Conservation (phyloP, 2,329 filamentous ascomycete species). For the Scedosporium dehoogii region DNA sequence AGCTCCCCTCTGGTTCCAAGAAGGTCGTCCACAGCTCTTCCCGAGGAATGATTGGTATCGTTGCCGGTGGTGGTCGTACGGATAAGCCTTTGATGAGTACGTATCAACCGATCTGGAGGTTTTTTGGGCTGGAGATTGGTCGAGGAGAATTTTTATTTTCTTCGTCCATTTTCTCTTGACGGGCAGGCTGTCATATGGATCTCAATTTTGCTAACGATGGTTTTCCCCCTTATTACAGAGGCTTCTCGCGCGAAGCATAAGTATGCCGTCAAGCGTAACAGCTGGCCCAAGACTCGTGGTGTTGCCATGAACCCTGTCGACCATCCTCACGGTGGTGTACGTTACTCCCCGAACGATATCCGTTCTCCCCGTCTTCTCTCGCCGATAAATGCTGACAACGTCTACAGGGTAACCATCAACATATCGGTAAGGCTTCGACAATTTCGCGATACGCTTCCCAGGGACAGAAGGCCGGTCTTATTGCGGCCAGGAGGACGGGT, state of each 20-base stretch:
- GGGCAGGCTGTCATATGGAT: neutral
- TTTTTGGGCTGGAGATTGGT: neutral
- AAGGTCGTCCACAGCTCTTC: slow-evolving; percentile 90
- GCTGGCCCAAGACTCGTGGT: slow-evolving; percentile 99
- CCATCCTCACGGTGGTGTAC: slow-evolving; percentile 89
- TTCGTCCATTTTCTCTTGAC: neutral
- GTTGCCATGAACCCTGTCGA: slow-evolving; percentile 99
- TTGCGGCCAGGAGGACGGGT: slow-evolving; percentile 99
- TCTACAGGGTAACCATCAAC: slow-evolving; percentile 92
- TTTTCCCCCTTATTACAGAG: slow-evolving; percentile 46
- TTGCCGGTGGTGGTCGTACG: slow-evolving; percentile 97
- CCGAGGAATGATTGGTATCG: slow-evolving; percentile 98
- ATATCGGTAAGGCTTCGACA: slow-evolving; percentile 99
- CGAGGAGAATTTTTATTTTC: neutral
- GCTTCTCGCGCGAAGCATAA: slow-evolving; percentile 99
- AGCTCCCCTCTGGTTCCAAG: slow-evolving; percentile 98
- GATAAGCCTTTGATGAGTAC: slow-evolving; percentile 97
- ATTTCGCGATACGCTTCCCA: slow-evolving; percentile 96
- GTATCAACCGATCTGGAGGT: slow-evolving; percentile 22
- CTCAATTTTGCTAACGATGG: slow-evolving; percentile 26
- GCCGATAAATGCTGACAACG: slow-evolving; percentile 28
- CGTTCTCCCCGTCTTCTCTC: neutral
- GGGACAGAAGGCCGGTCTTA: slow-evolving; percentile 99
- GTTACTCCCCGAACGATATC: slow-evolving; percentile 20
- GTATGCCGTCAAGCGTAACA: slow-evolving; percentile 99